Base-by-base conservation (phyloP, 2,329 filamentous ascomycete genomes). In the Diplodia scrobiculata region DNA sequence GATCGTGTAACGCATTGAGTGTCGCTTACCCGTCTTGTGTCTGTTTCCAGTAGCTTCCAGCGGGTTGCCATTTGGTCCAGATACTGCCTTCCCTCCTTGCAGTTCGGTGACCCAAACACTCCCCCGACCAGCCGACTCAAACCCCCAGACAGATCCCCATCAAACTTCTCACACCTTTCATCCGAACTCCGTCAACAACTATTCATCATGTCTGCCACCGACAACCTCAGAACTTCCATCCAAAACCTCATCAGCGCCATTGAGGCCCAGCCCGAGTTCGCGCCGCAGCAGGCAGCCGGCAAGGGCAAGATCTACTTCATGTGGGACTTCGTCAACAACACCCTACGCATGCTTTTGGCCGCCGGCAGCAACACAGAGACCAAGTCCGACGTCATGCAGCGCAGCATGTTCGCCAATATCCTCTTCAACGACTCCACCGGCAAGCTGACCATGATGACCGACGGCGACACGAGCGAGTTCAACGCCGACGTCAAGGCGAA, bases 381-480 rank as follows among this genome's bases (percentile, higher is more conserved):
- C 19, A 63, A 63, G 48, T 45, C 60, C 9, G 60, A 63, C 32
- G 50, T 63, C 60, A 63, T 63, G 60, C 60, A 63, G 60, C 60
- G 60, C 48, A 32, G 48, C 60, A 53, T 63, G 60, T 63, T 63
- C 10, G 48, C 60, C 34, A 53, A 63, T 25, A 53, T 63, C 48
- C 60, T 63, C 7, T 52, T 63, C 48, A 63, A 63, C 36, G 60
- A 63, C 60, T 45, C 60, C 48, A 63, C 60, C 29, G 60, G 60
- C 21, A 63, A 63, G 50, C 47, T 63, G 11, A 41, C 60, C 14
- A 10, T n/a, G n/a, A 53, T 63, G 60, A 52, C 47, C 34, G 50
- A 14, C 10, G 60, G 48, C 17, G 60, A 63, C 48, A 14, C 32
- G 19, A 63, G 32, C 47, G 60, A 63, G 14, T 63, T 63, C 60